Evolutionary conservation across 805 yeast genomes (phyloP), one percentile per base, ranked within the genome.

Genomic region (Metschnikowia baotianmanensis): DNA sequence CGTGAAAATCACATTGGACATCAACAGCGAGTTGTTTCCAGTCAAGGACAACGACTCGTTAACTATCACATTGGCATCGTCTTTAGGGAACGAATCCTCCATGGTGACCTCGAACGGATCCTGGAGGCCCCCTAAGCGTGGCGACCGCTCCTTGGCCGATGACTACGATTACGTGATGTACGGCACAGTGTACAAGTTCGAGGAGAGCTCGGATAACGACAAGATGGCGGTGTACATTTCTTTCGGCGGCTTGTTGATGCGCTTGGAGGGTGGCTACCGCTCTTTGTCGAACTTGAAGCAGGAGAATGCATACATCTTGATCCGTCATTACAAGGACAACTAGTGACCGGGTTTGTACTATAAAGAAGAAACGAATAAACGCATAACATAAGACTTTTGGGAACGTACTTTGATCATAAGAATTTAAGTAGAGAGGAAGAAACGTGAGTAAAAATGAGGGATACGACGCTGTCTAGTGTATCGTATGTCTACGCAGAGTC

Each of bases 101-200:
- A 69, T 46, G 72, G 69, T 56, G 59, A 74, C 62, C 11, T 65
- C 75, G 20, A 72, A 79, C 50, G 83, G 84, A 15, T 77, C 85
- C 19, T 84, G 91, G 90, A 76, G 89, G 61, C 88, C 86, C 7
- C 95, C 96, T 32, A 85, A 77, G 63, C 76, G 85, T 10, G 86
- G 83, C 44, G 96, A 89, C 52, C 78, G 83, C 58, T 78, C 95
- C 5, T 74, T 91, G 56, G 96, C 96, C 51, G 97, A 91, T 62
- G 98, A 93, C 59, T 91, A 89, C 69, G 98, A 91, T 63, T 93
- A 93, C 57, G 98, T 93, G 51, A 91, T 93, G 98, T 82, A 90
- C 62, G 99, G 99, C 40, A 89, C 96, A 6, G 95, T 93, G 33
- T 93, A 93, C 73, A 90, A 91, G 63, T 93, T 93, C 59, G 96